A percentile compares a stretch with the other conserved stretches of the same genome.
Evolutionary conservation across 2,329 filamentous ascomycete genomes (phyloP).

Genomic region (Penicillium sumatraense): DNA sequence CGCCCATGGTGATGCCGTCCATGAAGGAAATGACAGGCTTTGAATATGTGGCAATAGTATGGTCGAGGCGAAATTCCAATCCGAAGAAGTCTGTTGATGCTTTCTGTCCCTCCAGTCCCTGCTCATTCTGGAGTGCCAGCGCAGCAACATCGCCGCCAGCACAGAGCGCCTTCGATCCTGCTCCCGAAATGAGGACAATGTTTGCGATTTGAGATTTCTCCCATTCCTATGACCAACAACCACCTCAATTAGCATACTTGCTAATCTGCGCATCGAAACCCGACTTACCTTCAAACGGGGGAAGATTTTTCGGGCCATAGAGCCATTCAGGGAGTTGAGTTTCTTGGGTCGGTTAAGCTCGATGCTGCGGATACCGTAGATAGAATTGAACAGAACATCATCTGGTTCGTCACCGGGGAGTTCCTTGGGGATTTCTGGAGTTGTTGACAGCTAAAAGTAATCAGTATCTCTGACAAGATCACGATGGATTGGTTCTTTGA

Average conservation of each 20-base stretch:
- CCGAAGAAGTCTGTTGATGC: slow-evolving; percentile 84
- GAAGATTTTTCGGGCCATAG: slow-evolving; percentile 94
- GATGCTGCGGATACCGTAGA: slow-evolving; percentile 87
- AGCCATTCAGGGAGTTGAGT: slow-evolving; percentile 88
- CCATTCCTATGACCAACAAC: slow-evolving; percentile 68
- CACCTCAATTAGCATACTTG: slow-evolving; percentile 17
- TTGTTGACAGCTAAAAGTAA: slow-evolving; percentile 48
- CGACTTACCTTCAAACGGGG: slow-evolving; percentile 69
- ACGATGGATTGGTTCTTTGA: not conserved
- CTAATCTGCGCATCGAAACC: slow-evolving; percentile 6
- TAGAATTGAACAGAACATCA: slow-evolving; percentile 89
- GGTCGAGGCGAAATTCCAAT: slow-evolving; percentile 94
- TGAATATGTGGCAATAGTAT: slow-evolving; percentile 88
- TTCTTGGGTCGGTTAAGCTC: slow-evolving; percentile 93
- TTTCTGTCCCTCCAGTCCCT: slow-evolving; percentile 71
- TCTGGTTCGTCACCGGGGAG: slow-evolving; percentile 73
- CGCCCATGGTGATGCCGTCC: slow-evolving; percentile 98
- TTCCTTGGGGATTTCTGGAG: slow-evolving; percentile 53
- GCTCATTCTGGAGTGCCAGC: slow-evolving; percentile 73
- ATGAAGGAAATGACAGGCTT: slow-evolving; percentile 96
- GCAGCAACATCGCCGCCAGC: slow-evolving; percentile 88
- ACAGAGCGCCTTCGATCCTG: slow-evolving; percentile 83
- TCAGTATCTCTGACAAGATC: slow-evolving; percentile 18
- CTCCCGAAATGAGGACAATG: slow-evolving; percentile 88
- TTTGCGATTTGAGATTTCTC: slow-evolving; percentile 93